These are phyloP conservation scores for Aspergillus pseudotamarii DNA, from an alignment of 2,329 filamentous ascomycete genomes.

Conservation along the genomic window DNA sequence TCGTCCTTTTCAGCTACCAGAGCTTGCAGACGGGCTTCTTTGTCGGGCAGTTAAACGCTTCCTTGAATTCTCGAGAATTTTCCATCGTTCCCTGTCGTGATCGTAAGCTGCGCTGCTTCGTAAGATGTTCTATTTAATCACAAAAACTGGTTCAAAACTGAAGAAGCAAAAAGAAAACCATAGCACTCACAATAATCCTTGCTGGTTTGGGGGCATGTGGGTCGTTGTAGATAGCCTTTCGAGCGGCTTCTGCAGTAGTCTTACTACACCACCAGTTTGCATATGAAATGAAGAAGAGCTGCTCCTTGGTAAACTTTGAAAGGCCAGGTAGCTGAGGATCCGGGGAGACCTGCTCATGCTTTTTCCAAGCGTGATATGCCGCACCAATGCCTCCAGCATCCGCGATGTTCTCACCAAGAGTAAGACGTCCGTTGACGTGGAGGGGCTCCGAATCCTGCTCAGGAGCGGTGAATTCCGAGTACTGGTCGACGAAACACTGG, in stretches of 20 bases:
- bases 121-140: neutral
- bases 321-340: slow-evolving; percentile 63
- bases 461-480: slow-evolving; percentile 61
- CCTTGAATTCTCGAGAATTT: slow-evolving; percentile 68
- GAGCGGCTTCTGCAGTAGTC: slow-evolving; percentile 59
- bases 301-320: slow-evolving; percentile 64
- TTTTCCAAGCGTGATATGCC: slow-evolving; percentile 67
- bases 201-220: slow-evolving; percentile 67
- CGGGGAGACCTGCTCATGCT: slow-evolving; percentile 55
- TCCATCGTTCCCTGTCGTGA: slow-evolving; percentile 59
- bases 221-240: slow-evolving; percentile 63
- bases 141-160: neutral
- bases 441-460: slow-evolving; percentile 60
- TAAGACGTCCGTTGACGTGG: slow-evolving; percentile 65
- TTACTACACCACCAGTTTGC: slow-evolving; percentile 70
- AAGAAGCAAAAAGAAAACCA: neutral
- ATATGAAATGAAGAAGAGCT: slow-evolving; percentile 70
- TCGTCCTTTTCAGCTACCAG: slow-evolving; percentile 55
- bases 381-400: slow-evolving; percentile 69
- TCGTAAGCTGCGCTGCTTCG: slow-evolving; percentile 11
- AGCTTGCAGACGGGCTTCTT: slow-evolving; percentile 71
- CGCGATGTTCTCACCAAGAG: slow-evolving; percentile 71
- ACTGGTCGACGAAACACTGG: slow-evolving; percentile 70
- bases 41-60: slow-evolving; percentile 66
- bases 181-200: slow-evolving; percentile 52